Conservation (phyloP, 140 eudicot genomes). For the Bidens hawaiensis region DNA sequence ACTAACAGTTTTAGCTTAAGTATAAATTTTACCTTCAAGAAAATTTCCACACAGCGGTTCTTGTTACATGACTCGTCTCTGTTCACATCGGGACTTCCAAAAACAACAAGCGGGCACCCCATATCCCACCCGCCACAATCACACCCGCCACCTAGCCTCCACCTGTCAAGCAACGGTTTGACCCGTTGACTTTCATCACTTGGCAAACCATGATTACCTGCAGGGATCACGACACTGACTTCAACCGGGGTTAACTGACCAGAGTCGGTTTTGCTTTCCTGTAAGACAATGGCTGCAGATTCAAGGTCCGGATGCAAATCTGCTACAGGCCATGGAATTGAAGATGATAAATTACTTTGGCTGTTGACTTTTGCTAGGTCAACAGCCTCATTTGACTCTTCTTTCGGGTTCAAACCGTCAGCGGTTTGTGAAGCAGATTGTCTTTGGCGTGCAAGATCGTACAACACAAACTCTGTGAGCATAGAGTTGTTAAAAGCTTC, state of each 20-base stretch:
- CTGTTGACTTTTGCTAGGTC: slow-evolving; percentile 32
- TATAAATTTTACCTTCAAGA: slow-evolving; percentile 50
- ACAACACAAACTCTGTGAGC: slow-evolving; percentile 75
- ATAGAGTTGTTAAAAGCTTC: slow-evolving; percentile 55
- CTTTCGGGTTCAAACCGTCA: slow-evolving; percentile 21
- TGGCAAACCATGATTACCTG: slow-evolving; percentile 79
- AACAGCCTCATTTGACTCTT: slow-evolving; percentile 32
- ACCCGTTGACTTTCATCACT: slow-evolving; percentile 56
- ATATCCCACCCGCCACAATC: slow-evolving; percentile 99
- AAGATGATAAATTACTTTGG: slow-evolving; percentile 25
- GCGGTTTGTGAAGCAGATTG: slow-evolving; percentile 35
- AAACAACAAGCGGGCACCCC: slow-evolving; percentile 71
- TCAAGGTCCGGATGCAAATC: slow-evolving; percentile 81
- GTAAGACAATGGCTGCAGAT: slow-evolving; percentile 74
- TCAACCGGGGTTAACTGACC: slow-evolving; percentile 31
- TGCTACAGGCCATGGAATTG: slow-evolving; percentile 39
- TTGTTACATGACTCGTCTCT: slow-evolving; percentile 26
- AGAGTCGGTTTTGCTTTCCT: slow-evolving; percentile 25
- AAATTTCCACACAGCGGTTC: slow-evolving; percentile 41
- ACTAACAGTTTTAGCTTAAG: background rate
- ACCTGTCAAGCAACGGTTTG: slow-evolving; percentile 71
- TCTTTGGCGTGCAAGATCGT: slow-evolving; percentile 63
- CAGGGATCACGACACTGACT: slow-evolving; percentile 68
- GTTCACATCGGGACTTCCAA: slow-evolving; percentile 35
- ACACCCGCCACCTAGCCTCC: slow-evolving; percentile 85